These are phyloP conservation scores for Fusarium sp. DNA, from an alignment of 2,329 filamentous ascomycete species.

Conservation along the genomic window DNA sequence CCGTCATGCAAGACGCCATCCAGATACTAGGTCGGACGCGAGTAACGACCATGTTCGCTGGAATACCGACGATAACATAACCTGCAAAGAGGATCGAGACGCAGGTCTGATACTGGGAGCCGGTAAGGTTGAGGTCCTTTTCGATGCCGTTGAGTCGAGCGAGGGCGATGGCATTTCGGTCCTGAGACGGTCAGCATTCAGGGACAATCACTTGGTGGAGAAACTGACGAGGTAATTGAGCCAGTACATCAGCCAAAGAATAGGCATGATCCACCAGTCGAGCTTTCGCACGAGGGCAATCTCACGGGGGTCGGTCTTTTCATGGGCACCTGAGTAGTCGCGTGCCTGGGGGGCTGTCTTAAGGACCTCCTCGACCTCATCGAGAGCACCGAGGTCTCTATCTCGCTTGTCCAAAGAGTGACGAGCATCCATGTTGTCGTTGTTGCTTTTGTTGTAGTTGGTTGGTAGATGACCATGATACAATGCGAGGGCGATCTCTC, in stretches of 20 bases:
- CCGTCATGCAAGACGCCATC: conserved; percentile 52
- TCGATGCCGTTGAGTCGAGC: conserved; percentile 46
- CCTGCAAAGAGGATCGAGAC: conserved; percentile 50
- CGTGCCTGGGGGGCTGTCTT: conserved; percentile 1
- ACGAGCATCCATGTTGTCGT: not conserved
- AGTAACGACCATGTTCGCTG: conserved; percentile 55
- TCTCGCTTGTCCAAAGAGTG: not conserved
- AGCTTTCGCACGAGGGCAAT: conserved; percentile 31
- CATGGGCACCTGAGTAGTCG: conserved; percentile 33
- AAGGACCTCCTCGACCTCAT: conserved; percentile 13
- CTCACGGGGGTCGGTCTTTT: conserved; percentile 29
- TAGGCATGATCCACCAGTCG: conserved; percentile 40
- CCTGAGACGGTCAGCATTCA: conserved; percentile 14
- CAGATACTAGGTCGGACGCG: conserved; percentile 51
- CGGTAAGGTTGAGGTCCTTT: conserved; percentile 37
- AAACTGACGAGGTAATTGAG: conserved; percentile 47
- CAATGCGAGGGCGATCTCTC: not conserved
- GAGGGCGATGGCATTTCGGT: conserved; percentile 56
- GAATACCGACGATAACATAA: conserved; percentile 53
- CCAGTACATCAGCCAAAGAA: conserved; percentile 49
- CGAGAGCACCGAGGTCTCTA: not conserved
- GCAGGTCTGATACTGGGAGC: conserved; percentile 42
- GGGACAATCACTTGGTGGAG: rapidly evolving
- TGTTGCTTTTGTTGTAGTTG: not conserved
- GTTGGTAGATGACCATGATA: not conserved